A percentile compares a stretch with the other conserved stretches of the same genome.
Evolutionary conservation across 2,329 filamentous ascomycete genomes (phyloP).

Genomic region (Tolypocladium endophyticum): DNA sequence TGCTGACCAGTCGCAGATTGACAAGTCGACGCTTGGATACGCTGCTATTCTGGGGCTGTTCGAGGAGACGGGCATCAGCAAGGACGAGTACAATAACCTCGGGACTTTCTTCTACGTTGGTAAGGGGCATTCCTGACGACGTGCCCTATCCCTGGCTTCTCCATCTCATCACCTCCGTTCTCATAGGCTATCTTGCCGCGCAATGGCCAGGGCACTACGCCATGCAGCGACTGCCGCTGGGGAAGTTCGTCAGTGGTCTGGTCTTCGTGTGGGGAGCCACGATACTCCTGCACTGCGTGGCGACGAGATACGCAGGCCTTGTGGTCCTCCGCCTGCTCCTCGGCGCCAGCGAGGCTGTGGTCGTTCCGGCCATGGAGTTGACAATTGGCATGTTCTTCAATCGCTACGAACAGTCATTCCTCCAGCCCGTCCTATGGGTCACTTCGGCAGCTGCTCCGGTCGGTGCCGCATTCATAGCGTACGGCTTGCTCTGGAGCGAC

Average conservation of each 20-base stretch:
- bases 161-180: not conserved
- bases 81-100: slow-evolving; percentile 27
- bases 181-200: not conserved
- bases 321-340: slow-evolving; percentile 24
- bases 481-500: not conserved
- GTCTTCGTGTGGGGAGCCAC: not conserved
- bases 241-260: not conserved
- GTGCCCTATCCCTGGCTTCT: no score
- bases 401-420: slow-evolving; percentile 19
- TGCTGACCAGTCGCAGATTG: not conserved
- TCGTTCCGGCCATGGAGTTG: slow-evolving; percentile 29
- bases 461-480: not conserved
- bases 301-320: slow-evolving; percentile 19
- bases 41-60: slow-evolving; percentile 29
- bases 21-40: slow-evolving; percentile 29
- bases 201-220: not conserved
- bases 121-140: slow-evolving; percentile 10
- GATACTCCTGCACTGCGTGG: not conserved
- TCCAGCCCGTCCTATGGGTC: not conserved
- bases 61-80: slow-evolving; percentile 25
- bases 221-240: not conserved
- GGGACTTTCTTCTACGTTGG: slow-evolving; percentile 31
- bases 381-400: slow-evolving; percentile 29
- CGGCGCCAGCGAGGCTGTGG: slow-evolving; percentile 21
- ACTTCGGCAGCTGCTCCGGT: not conserved